phyloP scores from a whole-genome alignment of 768 basidiomycete genomes.

The Leccinellum rugosiceps region DNA sequence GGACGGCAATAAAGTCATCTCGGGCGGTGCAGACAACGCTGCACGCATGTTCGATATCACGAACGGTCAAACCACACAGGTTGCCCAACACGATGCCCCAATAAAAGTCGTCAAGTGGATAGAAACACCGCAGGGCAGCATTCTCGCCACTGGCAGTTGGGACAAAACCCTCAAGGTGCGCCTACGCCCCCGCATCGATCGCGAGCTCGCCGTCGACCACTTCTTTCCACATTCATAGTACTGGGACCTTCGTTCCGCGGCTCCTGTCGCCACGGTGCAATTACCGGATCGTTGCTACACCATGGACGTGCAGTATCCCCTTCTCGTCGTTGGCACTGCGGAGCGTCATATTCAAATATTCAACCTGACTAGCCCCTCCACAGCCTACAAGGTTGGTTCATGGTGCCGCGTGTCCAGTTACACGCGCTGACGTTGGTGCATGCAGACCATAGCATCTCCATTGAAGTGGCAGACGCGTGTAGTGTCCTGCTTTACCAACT shows the following conservation, averaged over 20 bases:
- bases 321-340: constrained; percentile 91
- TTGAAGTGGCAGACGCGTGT: constrained; percentile 93
- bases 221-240: constrained; percentile 52
- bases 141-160: constrained; percentile 94
- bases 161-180: constrained; percentile 92
- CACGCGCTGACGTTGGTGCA: constrained; percentile 1
- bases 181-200: constrained; percentile 1
- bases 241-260: constrained; percentile 84
- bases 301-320: constrained; percentile 75
- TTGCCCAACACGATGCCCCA: constrained; percentile 89
- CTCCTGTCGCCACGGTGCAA: constrained; percentile 71
- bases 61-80: constrained; percentile 76
- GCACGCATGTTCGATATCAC: constrained; percentile 90
- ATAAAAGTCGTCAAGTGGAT: constrained; percentile 82
- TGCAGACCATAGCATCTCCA: constrained; percentile 76
- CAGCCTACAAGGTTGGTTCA: constrained; percentile 64
- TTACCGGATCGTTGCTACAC: constrained; percentile 92
- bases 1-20: constrained; percentile 90
- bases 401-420: constrained; percentile 5
- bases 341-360: constrained; percentile 90
- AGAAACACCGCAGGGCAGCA: constrained; percentile 68
- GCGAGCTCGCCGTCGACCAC: neutral
- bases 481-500: constrained; percentile 76
- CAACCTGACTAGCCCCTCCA: constrained; percentile 79
- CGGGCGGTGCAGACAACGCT: constrained; percentile 92